phyloP scores from a whole-genome alignment of 176 grass and related monocot genomes.

The Phoenix dactylifera region DNA sequence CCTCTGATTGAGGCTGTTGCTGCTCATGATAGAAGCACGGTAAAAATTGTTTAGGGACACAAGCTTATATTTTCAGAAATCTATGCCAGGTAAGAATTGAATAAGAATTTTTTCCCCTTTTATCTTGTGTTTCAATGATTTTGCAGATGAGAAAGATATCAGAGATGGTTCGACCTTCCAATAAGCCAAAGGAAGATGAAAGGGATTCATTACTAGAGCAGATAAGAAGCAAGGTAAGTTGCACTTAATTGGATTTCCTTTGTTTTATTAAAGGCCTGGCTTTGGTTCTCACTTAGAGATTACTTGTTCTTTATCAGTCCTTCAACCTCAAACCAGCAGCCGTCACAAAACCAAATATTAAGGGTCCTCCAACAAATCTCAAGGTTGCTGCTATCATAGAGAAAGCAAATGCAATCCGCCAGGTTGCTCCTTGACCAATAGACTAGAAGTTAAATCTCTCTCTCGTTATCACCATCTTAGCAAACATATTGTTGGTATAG shows the following conservation, averaged over 20 bases:
- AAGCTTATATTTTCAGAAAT: too few relatives aligned
- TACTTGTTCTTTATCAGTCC: slow-evolving; percentile 35
- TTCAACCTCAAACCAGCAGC: slow-evolving; percentile 70
- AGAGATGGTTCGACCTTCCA: slow-evolving; percentile 35
- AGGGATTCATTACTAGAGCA: slow-evolving; percentile 89
- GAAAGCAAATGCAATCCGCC: slow-evolving; percentile 89
- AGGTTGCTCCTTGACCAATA: slow-evolving; percentile 34
- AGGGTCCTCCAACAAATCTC: slow-evolving; percentile 51
- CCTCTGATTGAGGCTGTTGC: slow-evolving; percentile 90
- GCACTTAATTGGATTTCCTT: not conserved
- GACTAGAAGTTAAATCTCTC: not conserved
- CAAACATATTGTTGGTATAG: slow-evolving; percentile 27
- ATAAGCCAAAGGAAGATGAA: slow-evolving; percentile 37
- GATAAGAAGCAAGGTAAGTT: slow-evolving; percentile 82
- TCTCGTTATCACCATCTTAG: not conserved
- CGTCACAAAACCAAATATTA: slow-evolving; percentile 32
- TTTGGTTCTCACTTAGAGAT: not conserved
- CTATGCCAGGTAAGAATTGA: too few relatives aligned
- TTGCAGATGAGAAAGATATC: slow-evolving; percentile 91
- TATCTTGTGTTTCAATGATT: slow-evolving; percentile 8
- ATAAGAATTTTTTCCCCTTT: slow-evolving; percentile 16
- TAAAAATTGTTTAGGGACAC: slow-evolving; percentile 15
- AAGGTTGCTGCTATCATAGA: slow-evolving; percentile 95
- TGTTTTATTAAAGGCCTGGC: not conserved
- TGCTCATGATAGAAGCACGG: slow-evolving; percentile 96